These are phyloP conservation scores for Excoecaria cochinchinensis DNA, from an alignment of 345 rosid genomes.

Conservation along the genomic window DNA sequence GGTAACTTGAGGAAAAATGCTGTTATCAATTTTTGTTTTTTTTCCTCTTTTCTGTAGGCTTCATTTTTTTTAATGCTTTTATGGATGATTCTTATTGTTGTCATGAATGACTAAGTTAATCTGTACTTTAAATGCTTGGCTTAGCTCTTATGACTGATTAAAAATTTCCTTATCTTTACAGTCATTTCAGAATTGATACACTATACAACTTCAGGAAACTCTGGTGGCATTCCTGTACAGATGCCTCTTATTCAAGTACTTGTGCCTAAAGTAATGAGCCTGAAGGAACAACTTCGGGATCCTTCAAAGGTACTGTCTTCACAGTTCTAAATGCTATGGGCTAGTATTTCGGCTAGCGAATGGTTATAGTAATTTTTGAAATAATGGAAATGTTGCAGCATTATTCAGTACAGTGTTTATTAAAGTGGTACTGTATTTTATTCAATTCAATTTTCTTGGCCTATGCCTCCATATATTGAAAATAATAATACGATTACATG, in stretches of 20 bases:
- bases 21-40: not conserved
- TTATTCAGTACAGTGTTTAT: not conserved
- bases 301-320: slow-evolving; percentile 67
- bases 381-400: not conserved
- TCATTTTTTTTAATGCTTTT: not conserved
- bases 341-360: not conserved
- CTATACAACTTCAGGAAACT: slow-evolving; percentile 65
- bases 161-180: slow-evolving; percentile 38
- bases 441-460: not conserved
- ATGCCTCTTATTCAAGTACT: slow-evolving; percentile 90
- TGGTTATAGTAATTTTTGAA: not conserved
- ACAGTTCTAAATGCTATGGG: not conserved
- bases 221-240: slow-evolving; percentile 80
- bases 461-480: not conserved
- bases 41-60: too few relatives aligned
- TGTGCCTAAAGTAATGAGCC: slow-evolving; percentile 86
- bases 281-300: slow-evolving; percentile 78
- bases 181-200: slow-evolving; percentile 94
- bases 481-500: not conserved
- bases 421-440: not conserved
- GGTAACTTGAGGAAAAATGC: not conserved
- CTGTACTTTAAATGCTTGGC: not conserved
- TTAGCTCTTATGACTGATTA: not conserved
- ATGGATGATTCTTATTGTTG: not conserved
- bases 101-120: not conserved